Conservation (phyloP, 345 rosid species). For the Populus nigra region DNA sequence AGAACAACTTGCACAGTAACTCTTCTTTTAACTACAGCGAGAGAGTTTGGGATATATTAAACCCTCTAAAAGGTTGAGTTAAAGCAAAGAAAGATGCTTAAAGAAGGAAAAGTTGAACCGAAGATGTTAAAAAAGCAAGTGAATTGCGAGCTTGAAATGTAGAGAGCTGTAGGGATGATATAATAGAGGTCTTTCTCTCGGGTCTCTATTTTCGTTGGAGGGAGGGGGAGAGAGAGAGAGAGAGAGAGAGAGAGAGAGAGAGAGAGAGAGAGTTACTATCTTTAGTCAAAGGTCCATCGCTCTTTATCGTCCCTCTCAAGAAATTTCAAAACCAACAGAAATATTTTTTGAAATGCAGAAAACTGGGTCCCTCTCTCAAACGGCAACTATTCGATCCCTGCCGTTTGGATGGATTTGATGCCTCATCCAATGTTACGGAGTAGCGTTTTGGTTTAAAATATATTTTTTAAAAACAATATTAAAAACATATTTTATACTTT, state of each 20-base stretch:
- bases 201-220: background rate
- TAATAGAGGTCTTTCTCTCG: background rate
- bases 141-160: slow-evolving; percentile 9
- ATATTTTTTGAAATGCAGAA: slow-evolving; percentile 36
- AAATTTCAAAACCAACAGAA: slow-evolving; percentile 43
- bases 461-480: no score
- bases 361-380: slow-evolving; percentile 40
- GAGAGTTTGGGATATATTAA: no score
- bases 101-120: slow-evolving; percentile 23
- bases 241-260: slow-evolving; percentile 16
- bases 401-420: background rate
- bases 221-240: slow-evolving; percentile 5
- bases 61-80: background rate
- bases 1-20: slow-evolving; percentile 14
- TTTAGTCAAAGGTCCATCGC: slow-evolving; percentile 35
- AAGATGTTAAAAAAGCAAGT: slow-evolving; percentile 17
- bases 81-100: slow-evolving; percentile 22
- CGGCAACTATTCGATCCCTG: slow-evolving; percentile 17
- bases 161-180: background rate
- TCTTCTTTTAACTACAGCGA: slow-evolving; percentile 13
- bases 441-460: no score
- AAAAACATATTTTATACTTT: no score
- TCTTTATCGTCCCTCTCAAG: slow-evolving; percentile 55
- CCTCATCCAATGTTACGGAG: background rate
- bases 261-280: slow-evolving; percentile 18